These are phyloP conservation scores for Daldinia childiae DNA, from an alignment of 495 filamentous ascomycete species.

Conservation along the genomic window DNA sequence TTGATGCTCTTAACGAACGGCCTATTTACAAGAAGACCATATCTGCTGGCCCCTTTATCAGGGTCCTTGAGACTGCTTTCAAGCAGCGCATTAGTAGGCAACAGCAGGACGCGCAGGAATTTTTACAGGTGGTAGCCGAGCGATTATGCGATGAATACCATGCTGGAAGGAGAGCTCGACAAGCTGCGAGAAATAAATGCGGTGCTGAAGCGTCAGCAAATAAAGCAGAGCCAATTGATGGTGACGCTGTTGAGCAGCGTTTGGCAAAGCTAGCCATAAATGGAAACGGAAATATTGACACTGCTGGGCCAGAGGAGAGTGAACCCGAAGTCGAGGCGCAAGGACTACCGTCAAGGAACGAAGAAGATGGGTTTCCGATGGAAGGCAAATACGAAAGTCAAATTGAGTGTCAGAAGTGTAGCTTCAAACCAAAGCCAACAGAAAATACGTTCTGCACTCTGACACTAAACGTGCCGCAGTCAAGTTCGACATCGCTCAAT, in stretches of 20 bases:
- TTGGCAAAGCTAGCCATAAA: slow-evolving; percentile 29
- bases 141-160: slow-evolving; percentile 93
- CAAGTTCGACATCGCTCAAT: slow-evolving; percentile 59
- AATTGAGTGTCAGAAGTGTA: slow-evolving; percentile 89
- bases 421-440: slow-evolving; percentile 85
- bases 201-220: neutral
- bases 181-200: slow-evolving; percentile 48
- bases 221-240: slow-evolving; percentile 31
- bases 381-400: slow-evolving; percentile 89
- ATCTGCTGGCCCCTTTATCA: slow-evolving; percentile 81
- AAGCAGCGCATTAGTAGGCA: slow-evolving; percentile 87
- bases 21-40: slow-evolving; percentile 96
- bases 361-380: slow-evolving; percentile 79
- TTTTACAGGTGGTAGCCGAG: slow-evolving; percentile 92
- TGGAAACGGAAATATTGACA: slow-evolving; percentile 18
- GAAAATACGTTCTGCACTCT: slow-evolving; percentile 89
- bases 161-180: slow-evolving; percentile 76
- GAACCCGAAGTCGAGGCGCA: slow-evolving; percentile 28
- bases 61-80: slow-evolving; percentile 84
- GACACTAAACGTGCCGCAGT: slow-evolving; percentile 89
- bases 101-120: slow-evolving; percentile 99
- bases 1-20: slow-evolving; percentile 93
- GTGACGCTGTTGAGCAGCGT: slow-evolving; percentile 38
- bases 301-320: slow-evolving; percentile 25
- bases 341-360: slow-evolving; percentile 27